Base-by-base conservation (phyloP, 345 rosid species). In the Pseudoturritis turrita region DNA sequence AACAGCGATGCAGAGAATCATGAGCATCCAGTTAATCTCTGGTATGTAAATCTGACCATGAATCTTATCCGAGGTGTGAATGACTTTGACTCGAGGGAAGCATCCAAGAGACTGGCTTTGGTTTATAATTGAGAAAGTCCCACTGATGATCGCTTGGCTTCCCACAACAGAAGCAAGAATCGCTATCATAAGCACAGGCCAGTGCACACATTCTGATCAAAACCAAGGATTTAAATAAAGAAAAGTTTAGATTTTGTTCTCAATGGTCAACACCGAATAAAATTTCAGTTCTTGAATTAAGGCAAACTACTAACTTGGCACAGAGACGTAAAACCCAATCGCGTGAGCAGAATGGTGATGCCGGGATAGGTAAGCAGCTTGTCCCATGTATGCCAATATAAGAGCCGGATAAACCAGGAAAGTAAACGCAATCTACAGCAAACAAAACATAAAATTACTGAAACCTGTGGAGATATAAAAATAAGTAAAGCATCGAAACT, bases 41-140 rank as follows among this genome's bases (percentile, higher is more conserved):
- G 99, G 99, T 72, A 96, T 92, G 72, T 92, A 96, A 58, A 96
- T 90, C 83, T 92, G 99, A 19, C 99, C 99, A n/a, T 96, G 99
- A 22, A 92, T 90, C 81, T 90, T 90, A 63, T 90, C 97, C 0
- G 97, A 92, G 23, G 99, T 96, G 86, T 96, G 99, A 75, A 96
- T 74, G 54, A 96, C 99, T 85, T 92, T 96, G 65, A 96, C 99
- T 60, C 96, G 84, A 2, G 99, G 99, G 69, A 96, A 96, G 78
- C 99, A 96, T 49, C 98, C 83, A 50, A 96, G 93, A n/a, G 99
- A 88, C 75, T 92, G 99, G 84, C 98, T 92, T 81, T 96, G 98
- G 82, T 90, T 96, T 80, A 96, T 96, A 78, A 96, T 96, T 18
- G 99, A 92, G 85, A 96, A 96, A 23, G 99, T 92, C 52, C 99